Conservation (phyloP, 495 filamentous ascomycete species). For the Aspergillus ostianus region DNA sequence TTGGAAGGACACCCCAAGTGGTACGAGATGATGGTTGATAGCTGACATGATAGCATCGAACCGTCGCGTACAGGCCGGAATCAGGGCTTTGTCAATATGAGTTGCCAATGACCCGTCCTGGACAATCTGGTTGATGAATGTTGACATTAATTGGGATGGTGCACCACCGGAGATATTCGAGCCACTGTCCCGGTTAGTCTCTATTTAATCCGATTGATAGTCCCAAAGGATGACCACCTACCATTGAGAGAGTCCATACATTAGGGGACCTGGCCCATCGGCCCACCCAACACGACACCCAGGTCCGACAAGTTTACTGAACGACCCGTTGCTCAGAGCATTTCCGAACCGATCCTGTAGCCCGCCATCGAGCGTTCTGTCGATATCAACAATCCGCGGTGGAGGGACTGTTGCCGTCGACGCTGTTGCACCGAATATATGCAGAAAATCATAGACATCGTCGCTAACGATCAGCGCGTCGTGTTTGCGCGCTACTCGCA, state of each 20-base stretch:
- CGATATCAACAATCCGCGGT: constrained; percentile 65
- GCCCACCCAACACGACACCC: constrained; percentile 71
- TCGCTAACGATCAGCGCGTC: constrained; percentile 68
- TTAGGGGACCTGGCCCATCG: constrained; percentile 58
- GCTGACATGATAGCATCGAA: constrained; percentile 45
- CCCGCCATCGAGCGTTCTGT: constrained; percentile 45
- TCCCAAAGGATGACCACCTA: constrained; percentile 34
- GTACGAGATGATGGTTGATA: constrained; percentile 48
- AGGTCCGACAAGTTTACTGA: constrained; percentile 68
- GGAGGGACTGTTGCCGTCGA: constrained; percentile 28
- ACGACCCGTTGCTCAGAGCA: constrained; percentile 67
- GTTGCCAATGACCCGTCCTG: constrained; percentile 38
- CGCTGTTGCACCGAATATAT: constrained; percentile 25
- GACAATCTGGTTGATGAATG: constrained; percentile 58
- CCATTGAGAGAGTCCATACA: constrained; percentile 54
- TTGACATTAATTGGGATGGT: constrained; percentile 63
- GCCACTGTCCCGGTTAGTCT: constrained; percentile 37
- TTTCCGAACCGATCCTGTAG: constrained; percentile 57
- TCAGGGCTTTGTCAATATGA: constrained; percentile 43
- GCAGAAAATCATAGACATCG: constrained; percentile 76
- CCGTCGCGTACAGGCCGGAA: constrained; percentile 48
- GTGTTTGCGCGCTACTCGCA: constrained; percentile 57
- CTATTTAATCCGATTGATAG: neutral
- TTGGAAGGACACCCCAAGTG: constrained; percentile 47
- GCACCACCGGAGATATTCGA: constrained; percentile 66